Conservation (phyloP, 1,139 yeast genomes). For the Pneumocystis canis region DNA sequence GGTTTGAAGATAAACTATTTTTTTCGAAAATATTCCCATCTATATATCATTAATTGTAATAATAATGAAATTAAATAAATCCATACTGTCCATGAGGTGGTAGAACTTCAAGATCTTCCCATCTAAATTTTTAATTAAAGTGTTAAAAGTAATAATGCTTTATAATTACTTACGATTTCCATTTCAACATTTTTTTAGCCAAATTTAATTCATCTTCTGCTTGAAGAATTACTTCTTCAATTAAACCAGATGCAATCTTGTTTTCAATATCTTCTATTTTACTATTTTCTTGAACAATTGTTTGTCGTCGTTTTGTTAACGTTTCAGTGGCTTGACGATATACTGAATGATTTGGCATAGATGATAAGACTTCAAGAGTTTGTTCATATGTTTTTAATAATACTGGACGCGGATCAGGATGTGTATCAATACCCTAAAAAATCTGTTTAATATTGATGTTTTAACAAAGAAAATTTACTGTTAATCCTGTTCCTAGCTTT, state of each 20-base stretch:
- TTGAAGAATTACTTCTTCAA: conserved; percentile 69
- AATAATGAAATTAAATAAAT: conserved; percentile 8
- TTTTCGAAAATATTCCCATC: conserved; percentile 1
- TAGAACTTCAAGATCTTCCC: conserved; percentile 31
- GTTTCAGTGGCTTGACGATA: conserved; percentile 66
- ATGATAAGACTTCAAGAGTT: conserved; percentile 45
- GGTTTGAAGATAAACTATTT: background rate
- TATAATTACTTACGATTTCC: conserved; percentile 33
- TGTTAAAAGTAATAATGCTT: background rate
- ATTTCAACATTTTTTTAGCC: conserved; percentile 51
- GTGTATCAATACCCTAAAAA: background rate
- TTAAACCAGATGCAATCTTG: conserved; percentile 66
- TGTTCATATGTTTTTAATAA: conserved; percentile 54
- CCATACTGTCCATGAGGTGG: conserved; percentile 31
- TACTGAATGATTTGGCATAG: conserved; percentile 56
- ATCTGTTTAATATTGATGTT: background rate
- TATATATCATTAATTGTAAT: conserved; percentile 7
- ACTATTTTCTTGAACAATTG: conserved; percentile 50
- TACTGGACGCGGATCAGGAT: conserved; percentile 64
- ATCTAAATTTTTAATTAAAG: conserved; percentile 12
- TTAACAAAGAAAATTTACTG: background rate
- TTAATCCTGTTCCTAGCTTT: background rate
- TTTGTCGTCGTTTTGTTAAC: conserved; percentile 54
- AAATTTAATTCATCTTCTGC: conserved; percentile 68
- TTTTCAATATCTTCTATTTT: conserved; percentile 55